phyloP scores from a whole-genome alignment of 306 rosid species.

The Glycine latifolia region DNA sequence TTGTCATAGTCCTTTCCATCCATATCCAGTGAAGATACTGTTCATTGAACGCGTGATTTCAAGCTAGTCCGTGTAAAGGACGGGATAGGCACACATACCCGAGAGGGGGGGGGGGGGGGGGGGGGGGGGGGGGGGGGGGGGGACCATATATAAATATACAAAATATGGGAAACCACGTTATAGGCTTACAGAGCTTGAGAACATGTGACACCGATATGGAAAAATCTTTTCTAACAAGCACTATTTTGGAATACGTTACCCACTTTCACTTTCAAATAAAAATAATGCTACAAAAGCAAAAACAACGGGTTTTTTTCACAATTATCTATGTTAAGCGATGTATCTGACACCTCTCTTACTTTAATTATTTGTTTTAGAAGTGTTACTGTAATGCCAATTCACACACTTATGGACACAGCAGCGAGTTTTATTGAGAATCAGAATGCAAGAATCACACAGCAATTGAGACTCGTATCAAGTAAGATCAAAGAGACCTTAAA shows the following conservation, averaged over 20 bases:
- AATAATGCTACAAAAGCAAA: background rate
- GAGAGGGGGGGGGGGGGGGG: constrained; percentile 33
- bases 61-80: constrained; percentile 13
- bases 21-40: constrained; percentile 23
- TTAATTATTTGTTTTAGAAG: background rate
- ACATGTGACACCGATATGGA: constrained; percentile 44
- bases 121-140: constrained; percentile 40
- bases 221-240: constrained; percentile 32
- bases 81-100: constrained; percentile 8
- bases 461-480: background rate
- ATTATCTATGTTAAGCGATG: background rate
- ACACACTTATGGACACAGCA: background rate
- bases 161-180: constrained; percentile 27
- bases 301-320: background rate
- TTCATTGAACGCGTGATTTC: constrained; percentile 18
- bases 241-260: constrained; percentile 19
- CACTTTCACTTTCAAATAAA: constrained; percentile 34
- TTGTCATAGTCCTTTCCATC: constrained; percentile 44
- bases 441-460: background rate
- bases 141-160: constrained; percentile 39
- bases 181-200: constrained; percentile 23
- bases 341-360: background rate
- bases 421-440: background rate
- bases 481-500: background rate
- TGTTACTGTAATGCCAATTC: background rate